phyloP scores from a whole-genome alignment of 2,329 filamentous ascomycete species.

The Hypoxylon sp. region DNA sequence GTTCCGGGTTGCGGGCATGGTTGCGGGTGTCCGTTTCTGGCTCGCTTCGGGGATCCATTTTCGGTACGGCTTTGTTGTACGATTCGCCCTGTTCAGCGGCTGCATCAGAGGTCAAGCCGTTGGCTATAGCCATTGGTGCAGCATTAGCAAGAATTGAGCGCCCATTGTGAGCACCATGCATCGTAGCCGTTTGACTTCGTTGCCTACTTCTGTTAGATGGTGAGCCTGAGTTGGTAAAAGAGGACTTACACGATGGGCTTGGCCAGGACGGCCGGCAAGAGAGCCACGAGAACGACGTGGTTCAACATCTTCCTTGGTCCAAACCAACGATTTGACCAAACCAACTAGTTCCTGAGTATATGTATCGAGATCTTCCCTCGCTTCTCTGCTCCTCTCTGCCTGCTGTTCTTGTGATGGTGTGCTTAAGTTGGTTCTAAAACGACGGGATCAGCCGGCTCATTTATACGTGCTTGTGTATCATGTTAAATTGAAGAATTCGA shows the following conservation, averaged over 20 bases:
- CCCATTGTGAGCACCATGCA: neutral
- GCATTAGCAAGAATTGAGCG: neutral
- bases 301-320: conserved; percentile 49
- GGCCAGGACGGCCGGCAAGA: conserved; percentile 50
- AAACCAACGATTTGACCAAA: conserved; percentile 15
- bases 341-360: conserved; percentile 10
- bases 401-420: conserved; percentile 11
- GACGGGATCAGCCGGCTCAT: conserved; percentile 17
- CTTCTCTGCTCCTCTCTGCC: conserved; percentile 21
- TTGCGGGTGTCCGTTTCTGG: neutral
- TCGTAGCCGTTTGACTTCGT: conserved; percentile 4
- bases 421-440: neutral
- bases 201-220: conserved; percentile 26
- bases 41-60: neutral
- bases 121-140: conserved; percentile 4
- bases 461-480: conserved; percentile 31
- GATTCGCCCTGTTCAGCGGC: neutral
- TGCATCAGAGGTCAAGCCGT: conserved; percentile 5
- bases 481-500: conserved; percentile 19
- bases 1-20: conserved; percentile 2
- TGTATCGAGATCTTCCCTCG: conserved; percentile 21
- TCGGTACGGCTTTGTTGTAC: neutral
- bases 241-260: conserved; percentile 50
- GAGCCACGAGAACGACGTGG: conserved; percentile 49
- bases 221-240: neutral